Base-by-base conservation (phyloP, 1,139 yeast species). In the Debaryomyces udenii region DNA sequence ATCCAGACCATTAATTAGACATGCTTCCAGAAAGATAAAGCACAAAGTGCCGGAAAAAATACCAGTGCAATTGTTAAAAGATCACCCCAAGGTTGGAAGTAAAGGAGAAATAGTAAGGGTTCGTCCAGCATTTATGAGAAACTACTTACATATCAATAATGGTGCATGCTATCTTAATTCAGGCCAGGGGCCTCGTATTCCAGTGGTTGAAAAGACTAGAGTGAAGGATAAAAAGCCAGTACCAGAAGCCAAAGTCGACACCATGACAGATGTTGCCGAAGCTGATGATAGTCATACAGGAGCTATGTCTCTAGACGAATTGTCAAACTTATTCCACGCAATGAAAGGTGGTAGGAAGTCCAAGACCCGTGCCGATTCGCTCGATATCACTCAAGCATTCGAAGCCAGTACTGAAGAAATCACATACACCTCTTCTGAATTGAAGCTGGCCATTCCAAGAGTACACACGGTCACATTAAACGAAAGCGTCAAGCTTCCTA, bases 81-180 rank as follows among this genome's bases (percentile, higher is more conserved):
- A 86, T 55, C 75, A 82, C 56, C 78, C 81, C 28, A 75, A 74
- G 9, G 62, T 80, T 43, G 89, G 88, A n/a, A 68, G 64, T 31
- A 60, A 61, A 37, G 96, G 96, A 22, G 86, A 90, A 65, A 73
- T 90, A 34, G 75, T 86, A 18, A 68, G 76, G 30, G 96, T 89
- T n/a, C 76, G 80, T 46, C 88, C 96, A 26, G 87, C 93, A 13
- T 73, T 79, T 45, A 90, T 90, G 96, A 78, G 93, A 60, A 87
- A 86, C 64, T 78, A 69, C 53, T 74, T 90, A 43, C 89, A 89
- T 54, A 78, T 79, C 38, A 56, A 69, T 46, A 83, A 86, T 52
- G 86, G 87, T 36, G 96, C 96, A 3, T 78, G 80, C 28, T 86
- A 86, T 56, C 72, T 86, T 24, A 60, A 78, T 28, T 67, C 71